Evolutionary conservation across 495 filamentous ascomycete genomes (phyloP), one percentile per base, ranked within the genome.

Genomic region (Talaromyces stipitatus): DNA sequence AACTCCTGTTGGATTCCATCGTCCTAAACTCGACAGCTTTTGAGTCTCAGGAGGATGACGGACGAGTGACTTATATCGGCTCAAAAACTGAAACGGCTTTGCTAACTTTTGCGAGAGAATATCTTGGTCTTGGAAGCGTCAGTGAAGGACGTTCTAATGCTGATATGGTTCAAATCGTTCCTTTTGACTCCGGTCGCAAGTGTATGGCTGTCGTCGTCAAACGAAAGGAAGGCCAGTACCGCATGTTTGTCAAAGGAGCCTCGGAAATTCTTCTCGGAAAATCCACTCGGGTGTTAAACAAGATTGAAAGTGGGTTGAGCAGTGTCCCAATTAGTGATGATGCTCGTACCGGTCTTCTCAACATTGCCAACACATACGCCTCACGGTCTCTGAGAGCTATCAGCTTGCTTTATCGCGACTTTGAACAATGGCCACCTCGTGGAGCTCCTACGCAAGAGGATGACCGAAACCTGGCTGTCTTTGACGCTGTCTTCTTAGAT

Each of bases 41-140:
- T 61, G 90, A 96, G 66, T 86, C 88, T 28, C 10, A 38, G 28
- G 88, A 92, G 29, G 78, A 82, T 29, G 84, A 90, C 36, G 81
- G 81, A 0, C 72, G 80, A 10, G 69, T 74, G 53, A 80, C 82
- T 0, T 96, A 92, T 60, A 83, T 95, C 56, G 91, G 91, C 51
- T 95, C 91, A 4, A 96, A 95, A 74, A 96, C 91, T 0, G 91
- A 96, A 63, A 92, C 90, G 5, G 89, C 91, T 1, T 75, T 96
- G 33, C 74, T 95, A 14, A 78, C 78, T 20, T 87, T 91, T 59
- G 89, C 90, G 14, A 80, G 82, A 55, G 86, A 90, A 41, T 75
- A 86, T 61, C 76, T 95, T n/a, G 88, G 80, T 9, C 89, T 95
- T 82, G 82, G 81, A 2, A 79, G 84, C 0, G 76, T 91, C 1